Evolutionary conservation across 148 eudicot species (phyloP).

Genomic region (Chenopodium quinoa): DNA sequence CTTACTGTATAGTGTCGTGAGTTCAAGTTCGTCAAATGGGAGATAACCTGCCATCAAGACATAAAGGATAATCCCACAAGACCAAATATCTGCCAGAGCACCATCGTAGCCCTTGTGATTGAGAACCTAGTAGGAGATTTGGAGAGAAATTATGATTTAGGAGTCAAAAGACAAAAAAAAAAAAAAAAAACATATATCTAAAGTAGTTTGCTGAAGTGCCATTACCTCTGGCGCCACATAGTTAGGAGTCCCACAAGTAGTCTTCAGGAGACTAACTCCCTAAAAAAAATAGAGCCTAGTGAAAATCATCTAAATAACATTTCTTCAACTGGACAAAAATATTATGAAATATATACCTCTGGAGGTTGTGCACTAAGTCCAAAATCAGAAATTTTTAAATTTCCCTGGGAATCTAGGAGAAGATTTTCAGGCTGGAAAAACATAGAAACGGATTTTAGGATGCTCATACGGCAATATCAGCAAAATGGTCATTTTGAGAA

Average conservation of each 20-base stretch:
- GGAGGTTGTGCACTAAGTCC: constrained; percentile 94
- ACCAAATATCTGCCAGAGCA: constrained; percentile 96
- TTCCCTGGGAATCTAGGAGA: constrained; percentile 87
- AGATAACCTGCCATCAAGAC: constrained; percentile 94
- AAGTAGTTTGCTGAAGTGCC: background rate
- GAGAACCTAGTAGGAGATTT: constrained; percentile 58
- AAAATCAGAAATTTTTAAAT: constrained; percentile 92
- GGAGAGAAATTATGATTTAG: constrained; percentile 1
- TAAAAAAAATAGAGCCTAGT: constrained; percentile 31
- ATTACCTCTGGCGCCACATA: constrained; percentile 98
- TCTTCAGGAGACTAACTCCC: constrained; percentile 88
- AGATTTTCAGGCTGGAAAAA: constrained; percentile 91
- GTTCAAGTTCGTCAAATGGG: constrained; percentile 97
- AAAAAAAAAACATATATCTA: background rate
- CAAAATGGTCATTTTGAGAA: constrained; percentile 12
- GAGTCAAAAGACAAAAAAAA: background rate
- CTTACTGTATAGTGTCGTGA: constrained; percentile 87
- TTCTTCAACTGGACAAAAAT: constrained; percentile 12
- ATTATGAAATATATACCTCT: constrained; percentile 48
- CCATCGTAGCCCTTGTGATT: constrained; percentile 97
- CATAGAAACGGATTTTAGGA: constrained; percentile 23
- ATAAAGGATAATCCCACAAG: constrained; percentile 94
- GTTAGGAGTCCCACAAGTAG: constrained; percentile 98
- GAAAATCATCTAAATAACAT: constrained; percentile 2
- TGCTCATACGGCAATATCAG: constrained; percentile 15